These are phyloP conservation scores for Eucalyptus cloeziana DNA, from an alignment of 345 rosid species.

Conservation along the genomic window DNA sequence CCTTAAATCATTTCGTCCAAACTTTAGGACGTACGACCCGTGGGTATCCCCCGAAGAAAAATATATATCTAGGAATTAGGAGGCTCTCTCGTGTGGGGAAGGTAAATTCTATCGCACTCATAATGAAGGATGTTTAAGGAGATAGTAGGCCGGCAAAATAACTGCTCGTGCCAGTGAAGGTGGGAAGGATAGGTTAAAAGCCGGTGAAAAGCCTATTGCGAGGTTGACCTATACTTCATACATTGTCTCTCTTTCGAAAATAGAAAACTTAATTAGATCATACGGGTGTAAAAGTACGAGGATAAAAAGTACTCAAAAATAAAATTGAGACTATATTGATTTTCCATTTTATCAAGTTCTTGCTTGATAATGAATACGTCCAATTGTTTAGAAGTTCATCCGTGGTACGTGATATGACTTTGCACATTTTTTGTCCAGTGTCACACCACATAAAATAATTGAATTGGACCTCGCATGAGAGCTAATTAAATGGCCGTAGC, in stretches of 20 bases:
- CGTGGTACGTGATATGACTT: neutral
- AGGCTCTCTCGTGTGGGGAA: accelerated
- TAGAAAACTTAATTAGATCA: neutral
- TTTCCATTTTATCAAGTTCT: neutral
- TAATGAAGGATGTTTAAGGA: accelerated
- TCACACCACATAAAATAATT: neutral
- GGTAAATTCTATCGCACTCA: too few relatives aligned
- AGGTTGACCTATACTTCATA: accelerated
- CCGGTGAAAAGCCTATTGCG: accelerated
- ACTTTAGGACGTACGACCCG: too few relatives aligned
- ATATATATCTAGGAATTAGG: too few relatives aligned
- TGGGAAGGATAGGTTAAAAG: too few relatives aligned
- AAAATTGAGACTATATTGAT: neutral
- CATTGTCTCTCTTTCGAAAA: accelerated
- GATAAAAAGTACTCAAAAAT: neutral
- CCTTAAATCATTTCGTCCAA: too few relatives aligned
- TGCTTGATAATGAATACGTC: neutral
- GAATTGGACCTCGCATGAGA: neutral
- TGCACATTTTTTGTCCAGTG: neutral
- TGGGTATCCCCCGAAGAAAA: too few relatives aligned
- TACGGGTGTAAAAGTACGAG: accelerated
- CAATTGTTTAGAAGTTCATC: neutral
- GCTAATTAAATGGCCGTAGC: neutral
- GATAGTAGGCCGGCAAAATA: accelerated
- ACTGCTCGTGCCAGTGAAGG: accelerated